Evolutionary conservation across 345 rosid species (phyloP), one percentile per base, ranked within the genome.

Genomic region (Populus simonii): DNA sequence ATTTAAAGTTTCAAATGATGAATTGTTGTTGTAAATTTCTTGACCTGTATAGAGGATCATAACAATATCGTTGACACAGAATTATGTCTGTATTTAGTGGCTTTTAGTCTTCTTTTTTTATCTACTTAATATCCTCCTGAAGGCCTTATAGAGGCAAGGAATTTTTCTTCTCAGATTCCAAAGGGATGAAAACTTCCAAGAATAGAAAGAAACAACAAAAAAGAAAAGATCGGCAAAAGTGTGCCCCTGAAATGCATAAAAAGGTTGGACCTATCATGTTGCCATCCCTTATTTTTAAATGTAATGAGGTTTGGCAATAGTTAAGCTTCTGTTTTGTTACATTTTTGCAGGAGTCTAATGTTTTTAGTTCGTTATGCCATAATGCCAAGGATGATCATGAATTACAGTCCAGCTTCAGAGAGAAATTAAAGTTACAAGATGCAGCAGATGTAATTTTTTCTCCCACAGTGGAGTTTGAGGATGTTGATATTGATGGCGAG

Each of bases 91-190:
- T 57, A 3, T n/a, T n/a, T 57, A 57, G 29, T n/a, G 63, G 27
- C 63, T 59, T 59, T 59, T 59, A n/a, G 15, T 59, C 29, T 59
- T 57, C 66, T 63, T 84, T 77, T 78, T 79, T 75, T 76, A 71
- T 81, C 53, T 80, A 76, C 75, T 83, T 78, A 41, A 74, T 78
- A 83, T 83, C 83, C 81, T 83, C 83, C 75, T 78, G 87, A 85
- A 79, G 78, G 83, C 81, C 82, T 83, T 79, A 79, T 68, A 74
- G 74, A 71, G 80, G 76, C 82, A 67, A 70, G 80, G 79, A 70
- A 74, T 62, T 66, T 5, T 70, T 41, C 70, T 77, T 69, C 20
- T 27, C 79, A 82, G 84, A 74, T 70, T 63, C 76, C 25, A 78
- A 70, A 63, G 81, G 68, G 29, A 62, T 65, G 29, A 74, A 74